Conservation (phyloP, 2,329 filamentous ascomycete species). For the Fusarium pilosicola region DNA sequence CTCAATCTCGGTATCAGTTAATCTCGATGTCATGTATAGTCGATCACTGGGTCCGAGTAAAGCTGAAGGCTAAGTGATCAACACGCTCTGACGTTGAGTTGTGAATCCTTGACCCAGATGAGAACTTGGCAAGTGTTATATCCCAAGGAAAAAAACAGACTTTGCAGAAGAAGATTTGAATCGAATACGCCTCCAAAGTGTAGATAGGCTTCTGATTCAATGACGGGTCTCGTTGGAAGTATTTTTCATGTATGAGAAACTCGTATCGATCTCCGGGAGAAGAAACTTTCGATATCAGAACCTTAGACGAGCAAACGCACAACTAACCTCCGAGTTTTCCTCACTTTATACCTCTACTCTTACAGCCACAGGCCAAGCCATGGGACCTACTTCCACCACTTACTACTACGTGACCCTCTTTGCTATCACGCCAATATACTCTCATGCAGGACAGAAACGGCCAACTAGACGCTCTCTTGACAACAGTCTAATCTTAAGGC, state of each 20-base stretch:
- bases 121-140: constrained; percentile 1
- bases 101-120: constrained; percentile 25
- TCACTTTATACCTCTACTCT: constrained; percentile 25
- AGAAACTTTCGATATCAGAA: not conserved
- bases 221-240: not conserved
- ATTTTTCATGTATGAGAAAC: not conserved
- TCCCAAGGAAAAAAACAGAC: not conserved
- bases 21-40: constrained; percentile 35
- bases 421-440: constrained; percentile 13
- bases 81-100: constrained; percentile 32
- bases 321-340: not conserved
- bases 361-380: constrained; percentile 1
- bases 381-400: constrained; percentile 1
- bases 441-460: constrained; percentile 11
- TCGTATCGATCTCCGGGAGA: not conserved
- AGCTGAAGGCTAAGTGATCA: constrained; percentile 23
- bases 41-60: constrained; percentile 29
- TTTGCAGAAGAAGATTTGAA: not conserved
- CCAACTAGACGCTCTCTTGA: not conserved
- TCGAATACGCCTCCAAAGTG: not conserved
- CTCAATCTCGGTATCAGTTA: constrained; percentile 33
- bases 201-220: not conserved
- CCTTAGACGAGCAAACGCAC: constrained; percentile 1
- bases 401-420: constrained; percentile 8
- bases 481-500: constrained; percentile 13